Base-by-base conservation (phyloP, 768 basidiomycete species). In the Auriscalpium vulgare region DNA sequence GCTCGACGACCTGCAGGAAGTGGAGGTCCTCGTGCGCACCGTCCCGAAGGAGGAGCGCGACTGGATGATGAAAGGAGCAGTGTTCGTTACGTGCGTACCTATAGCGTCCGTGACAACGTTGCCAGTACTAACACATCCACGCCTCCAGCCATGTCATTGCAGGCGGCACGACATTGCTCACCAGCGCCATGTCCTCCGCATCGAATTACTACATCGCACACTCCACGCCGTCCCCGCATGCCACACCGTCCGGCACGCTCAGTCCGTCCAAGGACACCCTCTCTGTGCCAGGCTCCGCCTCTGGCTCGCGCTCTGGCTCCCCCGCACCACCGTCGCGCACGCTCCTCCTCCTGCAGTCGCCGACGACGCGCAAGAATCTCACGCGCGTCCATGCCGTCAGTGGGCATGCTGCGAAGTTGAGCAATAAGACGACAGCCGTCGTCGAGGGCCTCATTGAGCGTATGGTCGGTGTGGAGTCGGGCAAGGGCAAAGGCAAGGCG, bases 281-380 rank as follows among this genome's bases (percentile, higher is more conserved):
- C 16, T 17, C 16, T 37, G 45, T n/a, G 11, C 51, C 37, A 17
- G 19, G 34, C 14, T 29, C 4, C n/a, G 40, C 38, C 7, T 19
- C 10, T 16, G 37, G 36, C 36, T 51, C 40, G 16, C 35, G 34
- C 9, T 13, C 47, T 10, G 10, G 50, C 4, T 48, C 51, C 8
- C 11, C 49, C 3, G 49, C 53, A 8, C 58, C 53, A 10, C 54
- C 61, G n/a, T 62, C 61, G 8, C 59, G 59, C 53, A 48, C 54
- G 23, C 53, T 62, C 3, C 53, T 62, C 14, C 53, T 62, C 50
- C 46, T 60, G 13, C 61, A 62, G 8, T 62, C 61, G n/a, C 51
- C 61, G 16, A 60, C 55, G 34, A 62, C 61, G 9, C 56, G 51
- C 3, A 57, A 55, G 34, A n/a, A 57, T 37, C 59, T 62, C 16